Base-by-base conservation (phyloP, 768 basidiomycete genomes). In the Rhizopogon vulgaris region DNA sequence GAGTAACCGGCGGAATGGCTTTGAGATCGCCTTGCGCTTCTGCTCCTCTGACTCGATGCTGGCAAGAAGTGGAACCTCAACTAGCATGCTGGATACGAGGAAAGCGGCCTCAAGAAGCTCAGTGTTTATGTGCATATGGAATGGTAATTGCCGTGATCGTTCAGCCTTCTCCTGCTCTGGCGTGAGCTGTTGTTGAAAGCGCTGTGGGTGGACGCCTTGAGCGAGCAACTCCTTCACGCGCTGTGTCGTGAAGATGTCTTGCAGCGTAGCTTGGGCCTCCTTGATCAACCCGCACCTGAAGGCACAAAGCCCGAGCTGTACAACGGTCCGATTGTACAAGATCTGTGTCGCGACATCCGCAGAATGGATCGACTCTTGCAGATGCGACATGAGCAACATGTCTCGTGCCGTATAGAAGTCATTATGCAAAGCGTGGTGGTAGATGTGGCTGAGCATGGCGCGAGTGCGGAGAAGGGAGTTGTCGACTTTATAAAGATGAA, bases 111-210 rank as follows among this genome's bases (percentile, higher is more conserved):
- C 96, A 51, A 98, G 76, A 8, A 99, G 77, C 70, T 98, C 96
- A 12, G 96, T 92, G 73, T 98, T 99, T 71, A 98, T 94, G 70
- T 99, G 96, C 88, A 98, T 90, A 70, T 99, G 96, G 85, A 98
- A 99, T 27, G 96, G 96, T 22, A 99, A 78, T 61, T 97, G 92
- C 32, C 96, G 82, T 58, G 93, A 87, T 58, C 94, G 90, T 69
- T 99, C 96, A 3, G 94, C 85, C 64, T 94, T 90, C 68, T 99
- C 96, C 71, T 99, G 96, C 69, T 99, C 96, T 1, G 92, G 92
- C 11, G 87, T 82, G 52, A 94, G 73, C 8, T 82, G 79, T 41
- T 69, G 67, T 59, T 90, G 87, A 76, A 85, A 95, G 32, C 94
- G 83, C 61, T 92, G 90, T 62, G 90, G 87, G 67, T 97, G 95